Conservation (phyloP, 1,139 yeast genomes). For the Geotrichum aggregatum region DNA sequence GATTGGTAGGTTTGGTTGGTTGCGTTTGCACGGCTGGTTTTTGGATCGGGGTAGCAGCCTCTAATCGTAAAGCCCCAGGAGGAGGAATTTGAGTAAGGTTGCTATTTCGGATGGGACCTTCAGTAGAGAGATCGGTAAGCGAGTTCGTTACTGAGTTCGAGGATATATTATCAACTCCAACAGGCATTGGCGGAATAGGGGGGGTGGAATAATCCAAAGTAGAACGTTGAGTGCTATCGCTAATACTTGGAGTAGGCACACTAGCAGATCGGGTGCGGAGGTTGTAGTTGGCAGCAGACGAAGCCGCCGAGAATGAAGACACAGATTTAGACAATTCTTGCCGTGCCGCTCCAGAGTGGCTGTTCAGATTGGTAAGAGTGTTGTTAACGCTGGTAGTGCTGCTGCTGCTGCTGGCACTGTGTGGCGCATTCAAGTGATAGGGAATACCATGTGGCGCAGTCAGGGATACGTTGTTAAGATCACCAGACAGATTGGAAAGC, state of each 20-base stretch:
- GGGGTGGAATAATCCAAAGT: neutral
- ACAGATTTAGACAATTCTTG: constrained; percentile 5
- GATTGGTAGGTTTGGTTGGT: constrained; percentile 7
- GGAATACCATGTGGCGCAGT: neutral
- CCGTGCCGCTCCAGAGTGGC: neutral
- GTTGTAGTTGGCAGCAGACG: constrained; percentile 1
- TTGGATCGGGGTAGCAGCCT: no score
- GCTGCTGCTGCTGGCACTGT: constrained; percentile 10
- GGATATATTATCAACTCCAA: neutral
- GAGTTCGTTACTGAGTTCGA: neutral
- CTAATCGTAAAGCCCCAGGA: neutral
- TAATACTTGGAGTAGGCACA: constrained; percentile 7
- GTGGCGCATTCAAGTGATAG: neutral
- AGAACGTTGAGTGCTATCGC: neutral
- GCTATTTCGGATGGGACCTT: constrained; percentile 1
- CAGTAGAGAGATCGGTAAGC: neutral
- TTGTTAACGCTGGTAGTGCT: constrained; percentile 4
- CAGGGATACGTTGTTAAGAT: neutral
- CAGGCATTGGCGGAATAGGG: constrained; percentile 13
- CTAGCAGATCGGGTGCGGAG: constrained; percentile 17
- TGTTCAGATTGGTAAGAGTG: neutral
- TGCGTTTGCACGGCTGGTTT: neutral
- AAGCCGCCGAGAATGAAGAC: constrained; percentile 1
- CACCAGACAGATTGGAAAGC: constrained; percentile 3
- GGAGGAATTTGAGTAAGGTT: constrained; percentile 15